Evolutionary conservation across 129 eudicot species (phyloP).

Genomic region (Helianthus tuberosus): DNA sequence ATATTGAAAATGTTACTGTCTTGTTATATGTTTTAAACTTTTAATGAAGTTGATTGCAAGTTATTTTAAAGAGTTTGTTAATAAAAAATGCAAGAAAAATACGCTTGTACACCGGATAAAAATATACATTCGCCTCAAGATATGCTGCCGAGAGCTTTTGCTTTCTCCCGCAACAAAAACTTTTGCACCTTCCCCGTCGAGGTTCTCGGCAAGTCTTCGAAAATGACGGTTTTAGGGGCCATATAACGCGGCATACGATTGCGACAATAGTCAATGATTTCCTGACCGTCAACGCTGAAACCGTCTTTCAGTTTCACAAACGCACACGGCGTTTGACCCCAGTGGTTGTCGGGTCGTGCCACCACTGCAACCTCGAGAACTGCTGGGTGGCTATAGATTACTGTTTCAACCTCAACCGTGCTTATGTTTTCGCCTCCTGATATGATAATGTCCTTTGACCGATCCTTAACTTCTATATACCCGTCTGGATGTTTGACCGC

Average conservation of each 20-base stretch:
- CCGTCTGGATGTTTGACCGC: slow-evolving; percentile 69
- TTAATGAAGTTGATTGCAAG: too few species aligned
- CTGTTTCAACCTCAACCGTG: slow-evolving; percentile 66
- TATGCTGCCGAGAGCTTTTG: slow-evolving; percentile 65
- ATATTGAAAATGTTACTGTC: background rate
- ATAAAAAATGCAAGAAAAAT: background rate
- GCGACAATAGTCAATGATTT: slow-evolving; percentile 55
- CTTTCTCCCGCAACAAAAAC: slow-evolving; percentile 64
- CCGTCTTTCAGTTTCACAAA: slow-evolving; percentile 74
- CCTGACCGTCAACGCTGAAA: slow-evolving; percentile 31
- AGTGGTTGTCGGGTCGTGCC: slow-evolving; percentile 67
- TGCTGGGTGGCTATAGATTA: slow-evolving; percentile 60
- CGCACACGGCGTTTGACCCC: slow-evolving; percentile 82
- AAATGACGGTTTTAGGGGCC: slow-evolving; percentile 65
- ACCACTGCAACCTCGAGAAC: slow-evolving; percentile 79
- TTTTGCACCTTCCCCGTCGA: slow-evolving; percentile 78
- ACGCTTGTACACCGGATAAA: slow-evolving; percentile 14
- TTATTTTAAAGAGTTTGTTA: too few species aligned
- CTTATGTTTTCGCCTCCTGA: slow-evolving; percentile 81
- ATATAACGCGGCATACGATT: slow-evolving; percentile 64
- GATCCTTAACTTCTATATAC: slow-evolving; percentile 63
- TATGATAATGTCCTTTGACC: slow-evolving; percentile 63
- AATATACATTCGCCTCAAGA: slow-evolving; percentile 4
- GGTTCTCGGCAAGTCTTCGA: slow-evolving; percentile 67
- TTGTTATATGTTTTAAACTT: background rate